Base-by-base conservation (phyloP, 1,139 yeast genomes). In the Sugiyamaella xylanicola region DNA sequence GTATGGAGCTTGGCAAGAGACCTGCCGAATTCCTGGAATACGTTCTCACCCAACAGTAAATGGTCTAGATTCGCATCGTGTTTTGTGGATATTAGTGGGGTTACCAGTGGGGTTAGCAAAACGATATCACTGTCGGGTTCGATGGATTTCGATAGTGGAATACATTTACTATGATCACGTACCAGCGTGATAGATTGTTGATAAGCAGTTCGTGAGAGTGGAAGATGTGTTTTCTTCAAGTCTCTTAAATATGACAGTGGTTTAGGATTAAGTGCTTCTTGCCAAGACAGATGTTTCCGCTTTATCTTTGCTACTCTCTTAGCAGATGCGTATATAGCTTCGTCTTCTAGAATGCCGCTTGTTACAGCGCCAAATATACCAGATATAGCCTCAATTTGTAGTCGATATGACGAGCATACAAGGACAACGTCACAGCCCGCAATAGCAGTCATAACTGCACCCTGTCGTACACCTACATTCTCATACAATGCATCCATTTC, bases 391-490 rank as follows among this genome's bases (percentile, higher is more conserved):
- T 84, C 87, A 50, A 77, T 74, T 64, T 84, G 89, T 42, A 82
- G 72, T n/a, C 74, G 71, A 61, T 72, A 72, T 58, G 82, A 82
- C 58, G 83, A 84, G 63, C 88, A 84, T 9, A 84, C 86, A 75
- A 83, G 75, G 3, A 84, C 82, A 63, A 84, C 74, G 65, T 84
- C 88, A 68, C 88, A 84, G 0, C 87, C 86, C 1, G 88, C 88
- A 57, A 79, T 76, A 3, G 83, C 72, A 0, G 87, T 85, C 66
- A 83, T 72, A 1, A 82, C 78, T 0, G 84, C 85, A 4, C 88
- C 88, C 65, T 84, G 88, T 2, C 86, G 83, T 41, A 84, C 74
- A 1, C 89, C 89, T 27, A 83, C 80, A 16, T 83, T 81, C 56
- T 81, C 84, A 65, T 81, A 82, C 36, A 84, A 70, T 0, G 87